Evolutionary conservation across 805 yeast species (phyloP).

Genomic region (Wickerhamomyces sydowiorum): DNA sequence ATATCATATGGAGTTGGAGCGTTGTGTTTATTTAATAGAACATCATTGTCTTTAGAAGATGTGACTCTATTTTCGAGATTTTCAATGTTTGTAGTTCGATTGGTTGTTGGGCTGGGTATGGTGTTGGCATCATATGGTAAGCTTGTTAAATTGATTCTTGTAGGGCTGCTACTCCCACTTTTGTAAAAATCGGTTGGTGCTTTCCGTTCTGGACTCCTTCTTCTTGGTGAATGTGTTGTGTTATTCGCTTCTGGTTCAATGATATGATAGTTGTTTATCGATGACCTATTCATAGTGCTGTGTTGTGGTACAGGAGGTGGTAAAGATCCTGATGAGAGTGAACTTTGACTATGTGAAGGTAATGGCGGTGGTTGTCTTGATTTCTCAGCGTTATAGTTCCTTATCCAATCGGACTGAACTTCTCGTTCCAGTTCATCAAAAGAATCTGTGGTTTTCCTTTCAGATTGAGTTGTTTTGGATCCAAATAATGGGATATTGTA

Average conservation of each 20-base stretch:
- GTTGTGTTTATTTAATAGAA: slow-evolving; percentile 29
- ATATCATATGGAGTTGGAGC: slow-evolving; percentile 44
- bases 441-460: slow-evolving; percentile 10
- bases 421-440: slow-evolving; percentile 29
- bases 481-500: slow-evolving; percentile 9
- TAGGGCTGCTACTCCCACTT: slow-evolving; percentile 13
- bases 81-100: slow-evolving; percentile 4
- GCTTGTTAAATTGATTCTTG: slow-evolving; percentile 5
- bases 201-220: slow-evolving; percentile 16
- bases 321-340: slow-evolving; percentile 2
- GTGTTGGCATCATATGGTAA: slow-evolving; percentile 20
- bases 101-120: slow-evolving; percentile 5
- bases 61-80: neutral
- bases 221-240: slow-evolving; percentile 1
- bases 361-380: slow-evolving; percentile 20
- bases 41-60: slow-evolving; percentile 22
- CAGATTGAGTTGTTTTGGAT: neutral
- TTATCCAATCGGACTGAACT: slow-evolving; percentile 26
- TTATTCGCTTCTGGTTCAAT: slow-evolving; percentile 13
- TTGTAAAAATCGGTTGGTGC: slow-evolving; percentile 7
- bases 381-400: slow-evolving; percentile 10
- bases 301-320: slow-evolving; percentile 13
- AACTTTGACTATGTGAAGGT: slow-evolving; percentile 19
- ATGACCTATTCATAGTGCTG: slow-evolving; percentile 1
- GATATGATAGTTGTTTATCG: slow-evolving; percentile 8